Percentiles rank a stretch among this genome's conserved stretches.
phyloP scores from a whole-genome alignment of 176 grass and related monocot species.

The bread wheat (Triticum aestivum) region DNA sequence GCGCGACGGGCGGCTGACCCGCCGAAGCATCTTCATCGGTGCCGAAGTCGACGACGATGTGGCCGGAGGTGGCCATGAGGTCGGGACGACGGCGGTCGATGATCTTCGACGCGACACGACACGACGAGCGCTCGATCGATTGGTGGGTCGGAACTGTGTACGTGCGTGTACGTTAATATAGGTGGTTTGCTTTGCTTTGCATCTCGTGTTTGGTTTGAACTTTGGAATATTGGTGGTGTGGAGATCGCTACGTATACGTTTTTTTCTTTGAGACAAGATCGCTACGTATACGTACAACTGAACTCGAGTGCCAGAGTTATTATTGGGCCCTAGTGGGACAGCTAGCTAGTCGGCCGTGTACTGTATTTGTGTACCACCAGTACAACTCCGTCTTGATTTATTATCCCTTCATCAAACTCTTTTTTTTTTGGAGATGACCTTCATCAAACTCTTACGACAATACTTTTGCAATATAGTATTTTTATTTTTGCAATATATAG shows the following conservation, averaged over 20 bases:
- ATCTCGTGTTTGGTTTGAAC: not conserved
- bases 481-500: too few species aligned
- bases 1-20: not conserved
- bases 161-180: not conserved
- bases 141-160: not conserved
- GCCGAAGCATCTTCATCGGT: not conserved
- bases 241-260: not conserved
- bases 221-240: not conserved
- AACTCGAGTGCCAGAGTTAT: too few species aligned
- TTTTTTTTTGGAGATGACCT: too few species aligned
- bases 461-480: too few species aligned
- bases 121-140: not conserved
- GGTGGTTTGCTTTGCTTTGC: not conserved
- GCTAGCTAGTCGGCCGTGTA: too few species aligned
- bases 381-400: too few species aligned
- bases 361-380: too few species aligned
- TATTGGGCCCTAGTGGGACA: too few species aligned
- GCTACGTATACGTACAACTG: too few species aligned
- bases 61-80: constrained; percentile 24
- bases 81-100: not conserved
- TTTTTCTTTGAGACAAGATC: too few species aligned
- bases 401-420: too few species aligned
- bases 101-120: not conserved
- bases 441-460: too few species aligned
- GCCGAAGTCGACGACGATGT: constrained; percentile 21